phyloP scores from a whole-genome alignment of 2,329 filamentous ascomycete species.

The Xylaria sp. region DNA sequence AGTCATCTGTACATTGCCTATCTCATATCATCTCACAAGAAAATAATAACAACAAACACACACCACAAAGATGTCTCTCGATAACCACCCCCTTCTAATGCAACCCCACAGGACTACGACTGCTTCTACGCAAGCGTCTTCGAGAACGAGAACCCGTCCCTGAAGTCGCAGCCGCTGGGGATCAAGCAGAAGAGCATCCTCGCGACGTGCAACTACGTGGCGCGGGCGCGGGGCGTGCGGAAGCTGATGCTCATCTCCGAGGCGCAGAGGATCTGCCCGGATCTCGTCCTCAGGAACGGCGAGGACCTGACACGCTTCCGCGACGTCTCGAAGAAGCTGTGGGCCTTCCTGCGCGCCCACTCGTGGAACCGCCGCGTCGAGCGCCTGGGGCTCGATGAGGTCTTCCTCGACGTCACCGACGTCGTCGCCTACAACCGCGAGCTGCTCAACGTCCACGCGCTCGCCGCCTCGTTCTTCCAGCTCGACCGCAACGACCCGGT shows the following conservation, averaged over 20 bases:
- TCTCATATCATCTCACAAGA: neutral
- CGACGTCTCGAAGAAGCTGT: constrained; percentile 84
- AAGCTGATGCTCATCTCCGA: constrained; percentile 90
- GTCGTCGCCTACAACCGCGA: constrained; percentile 83
- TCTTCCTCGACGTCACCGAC: constrained; percentile 86
- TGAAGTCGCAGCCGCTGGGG: constrained; percentile 79
- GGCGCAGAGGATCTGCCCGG: constrained; percentile 81
- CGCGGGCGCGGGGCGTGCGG: constrained; percentile 74
- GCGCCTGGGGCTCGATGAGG: constrained; percentile 89
- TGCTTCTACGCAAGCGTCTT: constrained; percentile 96
- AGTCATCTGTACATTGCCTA: neutral
- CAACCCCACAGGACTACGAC: constrained; percentile 72
- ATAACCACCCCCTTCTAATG: neutral
- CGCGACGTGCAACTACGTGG: constrained; percentile 94
- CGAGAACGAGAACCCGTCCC: constrained; percentile 79
- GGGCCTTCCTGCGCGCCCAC: constrained; percentile 74
- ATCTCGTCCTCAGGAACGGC: constrained; percentile 85
- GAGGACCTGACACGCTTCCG: constrained; percentile 89
- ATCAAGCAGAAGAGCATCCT: constrained; percentile 94
- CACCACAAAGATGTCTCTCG: neutral
- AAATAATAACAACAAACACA: neutral
- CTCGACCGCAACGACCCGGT: constrained; percentile 78
- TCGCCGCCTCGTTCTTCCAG: constrained; percentile 80
- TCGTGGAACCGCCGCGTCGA: constrained; percentile 85
- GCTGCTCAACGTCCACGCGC: constrained; percentile 73